Base-by-base conservation (phyloP, 2,329 filamentous ascomycete genomes). In the Fusarium setosum region DNA sequence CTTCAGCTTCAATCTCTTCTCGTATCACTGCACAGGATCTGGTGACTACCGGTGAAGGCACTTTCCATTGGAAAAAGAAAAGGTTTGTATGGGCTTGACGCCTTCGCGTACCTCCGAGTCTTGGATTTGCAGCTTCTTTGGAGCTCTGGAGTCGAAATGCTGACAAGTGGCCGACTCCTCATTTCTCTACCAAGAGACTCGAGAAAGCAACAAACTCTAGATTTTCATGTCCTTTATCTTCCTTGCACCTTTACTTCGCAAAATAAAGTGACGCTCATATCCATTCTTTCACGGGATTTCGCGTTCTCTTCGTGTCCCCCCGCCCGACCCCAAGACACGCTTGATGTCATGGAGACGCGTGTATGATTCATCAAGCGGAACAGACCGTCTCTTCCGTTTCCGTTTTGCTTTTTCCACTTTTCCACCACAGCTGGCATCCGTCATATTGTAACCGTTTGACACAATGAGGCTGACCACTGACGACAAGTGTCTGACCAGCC, bases 291-390 rank as follows among this genome's bases (percentile, higher is more conserved):
- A 66, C 59, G 49, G 29, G 61, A 66, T 13, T 42, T 60, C 52
- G 37, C 41, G 34, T 11, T 45, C 31, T 42, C 12, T 38, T 57
- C 55, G 34, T 42, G 48, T 17, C 21, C 21, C 13, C 11, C 12
- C 8, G 11, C 11, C 17, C 12, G 38, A 17, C 29, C 21, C n/a
- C 34, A 17, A 32, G 21, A 53, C 32, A 45, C 44, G 58, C 37
- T n/a, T 35, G 49, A 63, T 63, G 55, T 66, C 52, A 66, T 67
- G 41, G 31, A 48, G 15, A 32, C 47, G 31, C 52, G 52, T n/a
- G 34, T 23, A 69, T 69, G 65, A 68, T 59, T 67, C 65, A 67
- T 67, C 6, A 44, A 32, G 15, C n/a, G 23, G 41, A 41, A 53
- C 20, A 42, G 41, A 17, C 54, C 41, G 40, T 26, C 15, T 32